A percentile compares a stretch with the other conserved stretches of the same genome.
Conservation (phyloP, 2,329 filamentous ascomycete genomes). For the Didymella exigua region DNA sequence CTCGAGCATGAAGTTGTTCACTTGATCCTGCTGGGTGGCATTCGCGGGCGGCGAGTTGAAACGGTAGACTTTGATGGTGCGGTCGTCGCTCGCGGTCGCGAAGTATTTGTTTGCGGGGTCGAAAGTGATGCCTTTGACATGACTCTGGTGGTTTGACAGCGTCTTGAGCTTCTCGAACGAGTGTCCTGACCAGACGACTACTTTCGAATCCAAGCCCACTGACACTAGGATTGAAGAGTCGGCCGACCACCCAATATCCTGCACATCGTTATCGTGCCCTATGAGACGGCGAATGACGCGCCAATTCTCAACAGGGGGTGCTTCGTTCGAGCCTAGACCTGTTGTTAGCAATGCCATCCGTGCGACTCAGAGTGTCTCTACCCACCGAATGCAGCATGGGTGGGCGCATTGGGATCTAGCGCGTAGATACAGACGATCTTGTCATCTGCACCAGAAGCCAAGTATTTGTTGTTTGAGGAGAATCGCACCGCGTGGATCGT, state of each 20-base stretch:
- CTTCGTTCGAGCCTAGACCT: conserved; percentile 74
- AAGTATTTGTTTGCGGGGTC: conserved; percentile 99
- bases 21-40: conserved; percentile 90
- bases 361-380: conserved; percentile 12
- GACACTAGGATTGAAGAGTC: conserved; percentile 96
- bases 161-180: conserved; percentile 98
- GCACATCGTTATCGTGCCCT: conserved; percentile 97
- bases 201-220: conserved; percentile 94
- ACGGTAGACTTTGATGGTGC: conserved; percentile 94
- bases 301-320: conserved; percentile 96
- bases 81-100: conserved; percentile 94
- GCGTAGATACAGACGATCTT: conserved; percentile 98
- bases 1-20: conserved; percentile 95
- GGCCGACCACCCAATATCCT: conserved; percentile 95
- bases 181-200: conserved; percentile 97
- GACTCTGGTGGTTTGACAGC: conserved; percentile 88
- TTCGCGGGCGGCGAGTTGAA: conserved; percentile 89
- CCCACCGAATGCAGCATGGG: conserved; percentile 78
- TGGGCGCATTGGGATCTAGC: conserved; percentile 79
- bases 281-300: conserved; percentile 91
- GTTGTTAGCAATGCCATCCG: conserved; percentile 18
- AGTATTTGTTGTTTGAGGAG: conserved; percentile 90
- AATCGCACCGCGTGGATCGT: conserved; percentile 98
- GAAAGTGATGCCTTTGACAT: conserved; percentile 98
- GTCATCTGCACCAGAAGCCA: conserved; percentile 96